Evolutionary conservation across 2,329 filamentous ascomycete genomes (phyloP), one percentile per base, ranked within the genome.

Genomic region (Pseudogymnoascus sp.): DNA sequence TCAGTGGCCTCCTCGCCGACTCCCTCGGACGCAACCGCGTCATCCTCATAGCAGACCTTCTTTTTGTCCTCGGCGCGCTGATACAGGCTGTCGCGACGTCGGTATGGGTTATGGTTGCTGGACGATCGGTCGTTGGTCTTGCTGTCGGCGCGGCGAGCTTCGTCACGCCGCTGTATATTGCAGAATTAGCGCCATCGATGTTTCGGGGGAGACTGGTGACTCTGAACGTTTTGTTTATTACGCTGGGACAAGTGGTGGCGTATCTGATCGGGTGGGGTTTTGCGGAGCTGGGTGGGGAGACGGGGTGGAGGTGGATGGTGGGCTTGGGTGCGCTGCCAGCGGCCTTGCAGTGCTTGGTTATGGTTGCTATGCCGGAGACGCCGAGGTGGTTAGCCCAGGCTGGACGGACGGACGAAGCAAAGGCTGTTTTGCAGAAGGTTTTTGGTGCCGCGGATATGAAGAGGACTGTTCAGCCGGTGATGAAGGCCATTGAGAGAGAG

Each of bases 281-380:
- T 56, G 82, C 85, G 5, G 80, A 83, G 63, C 78, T 79, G 64
- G 83, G 79, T 0, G 69, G 73, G 21, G 72, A 71, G 37, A 83
- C 81, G 11, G 91, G 89, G 1, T 97, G 93, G 93, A 81, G 91
- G 60, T 96, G 90, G 87, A 93, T 96, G 84, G 92, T 97, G 0
- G 93, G 93, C 0, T 75, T 97, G 0, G 93, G 93, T 0, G 89
- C 89, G 7, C 66, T 88, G 26, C 93, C 93, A 0, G 93, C 92
- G 0, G 74, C 83, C 0, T 63, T 92, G 3, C 93, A 97, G 73
- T 83, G 85, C 4, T 72, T 80, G 0, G 77, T 96, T 62, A 77
- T 97, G 64, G 69, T 85, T 2, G 79, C 85, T 61, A 88, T 96
- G 83, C 92, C 92, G 0, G 93, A 97, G 76, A 96, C 90, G 11